Percentiles rank a stretch among this genome's conserved stretches.
phyloP scores from a whole-genome alignment of 257 asterid species.

The Nicotiana undulata region DNA sequence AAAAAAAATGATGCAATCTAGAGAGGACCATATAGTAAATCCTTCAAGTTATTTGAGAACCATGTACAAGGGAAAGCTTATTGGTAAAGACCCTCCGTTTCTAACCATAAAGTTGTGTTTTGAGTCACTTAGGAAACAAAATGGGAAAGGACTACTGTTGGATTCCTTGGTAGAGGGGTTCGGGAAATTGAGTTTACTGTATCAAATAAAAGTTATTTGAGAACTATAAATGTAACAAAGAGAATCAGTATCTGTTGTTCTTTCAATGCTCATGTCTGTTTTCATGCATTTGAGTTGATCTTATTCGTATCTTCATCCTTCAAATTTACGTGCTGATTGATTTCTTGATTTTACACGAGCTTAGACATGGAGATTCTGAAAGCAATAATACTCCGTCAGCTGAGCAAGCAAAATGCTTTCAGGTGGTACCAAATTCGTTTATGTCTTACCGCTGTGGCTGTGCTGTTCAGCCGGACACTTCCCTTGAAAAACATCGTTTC shows the following conservation, averaged over 20 bases:
- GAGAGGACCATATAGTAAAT: not conserved
- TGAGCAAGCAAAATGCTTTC: conserved; percentile 26
- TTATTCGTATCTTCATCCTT: not conserved
- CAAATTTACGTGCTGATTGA: not conserved
- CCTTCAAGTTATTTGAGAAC: not conserved
- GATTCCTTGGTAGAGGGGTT: not conserved
- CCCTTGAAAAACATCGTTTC: conserved; percentile 17
- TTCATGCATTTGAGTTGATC: not conserved
- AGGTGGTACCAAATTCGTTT: conserved; percentile 19
- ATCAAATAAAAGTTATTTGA: not conserved
- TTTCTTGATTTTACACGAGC: not conserved
- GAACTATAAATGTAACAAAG: not conserved
- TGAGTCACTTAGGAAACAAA: not conserved
- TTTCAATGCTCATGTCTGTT: not conserved
- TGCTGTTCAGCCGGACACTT: conserved; percentile 16
- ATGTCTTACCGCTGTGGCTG: conserved; percentile 21
- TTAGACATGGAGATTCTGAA: conserved; percentile 23
- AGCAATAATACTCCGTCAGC: conserved; percentile 15
- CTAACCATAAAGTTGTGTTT: not conserved
- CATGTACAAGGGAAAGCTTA: not conserved
- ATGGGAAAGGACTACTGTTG: not conserved
- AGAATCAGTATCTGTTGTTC: not conserved
- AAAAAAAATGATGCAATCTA: not conserved
- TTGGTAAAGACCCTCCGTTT: not conserved
- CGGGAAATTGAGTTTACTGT: not conserved